These are phyloP conservation scores for Zasmidium angulare DNA, from an alignment of 2,329 filamentous ascomycete species.

Conservation along the genomic window DNA sequence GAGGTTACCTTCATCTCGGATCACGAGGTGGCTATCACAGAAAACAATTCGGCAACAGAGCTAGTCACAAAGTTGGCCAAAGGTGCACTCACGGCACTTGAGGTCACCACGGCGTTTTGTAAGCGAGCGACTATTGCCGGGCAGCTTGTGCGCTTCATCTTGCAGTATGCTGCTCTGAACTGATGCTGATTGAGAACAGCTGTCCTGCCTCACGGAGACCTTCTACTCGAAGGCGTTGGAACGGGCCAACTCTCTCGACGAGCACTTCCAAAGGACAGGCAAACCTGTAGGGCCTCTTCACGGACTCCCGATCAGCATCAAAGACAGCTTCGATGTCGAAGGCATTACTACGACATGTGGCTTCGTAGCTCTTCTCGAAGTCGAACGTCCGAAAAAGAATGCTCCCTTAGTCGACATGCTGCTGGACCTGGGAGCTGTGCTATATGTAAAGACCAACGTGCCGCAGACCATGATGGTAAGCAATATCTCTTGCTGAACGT, in stretches of 20 bases:
- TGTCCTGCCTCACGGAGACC: conserved; percentile 31
- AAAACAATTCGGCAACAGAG: not conserved
- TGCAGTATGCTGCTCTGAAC: not conserved
- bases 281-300: conserved; percentile 35
- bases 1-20: not conserved
- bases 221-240: conserved; percentile 44
- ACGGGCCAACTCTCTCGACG: conserved; percentile 24
- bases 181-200: conserved; percentile 11
- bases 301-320: conserved; percentile 56
- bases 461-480: conserved; percentile 44
- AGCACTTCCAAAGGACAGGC: conserved; percentile 15
- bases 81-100: conserved; percentile 11
- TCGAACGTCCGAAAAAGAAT: conserved; percentile 36
- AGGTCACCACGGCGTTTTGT: conserved; percentile 40
- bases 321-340: conserved; percentile 38
- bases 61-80: not conserved
- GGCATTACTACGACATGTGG: conserved; percentile 6
- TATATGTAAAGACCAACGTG: conserved; percentile 56
- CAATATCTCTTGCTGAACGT: not conserved
- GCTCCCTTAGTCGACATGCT: conserved; percentile 46
- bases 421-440: conserved; percentile 47
- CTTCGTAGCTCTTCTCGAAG: not conserved
- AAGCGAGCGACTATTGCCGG: conserved; percentile 34
- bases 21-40: not conserved
- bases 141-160: conserved; percentile 15